Base-by-base conservation (phyloP, 2,329 filamentous ascomycete species). In the Penicillium olsonii region DNA sequence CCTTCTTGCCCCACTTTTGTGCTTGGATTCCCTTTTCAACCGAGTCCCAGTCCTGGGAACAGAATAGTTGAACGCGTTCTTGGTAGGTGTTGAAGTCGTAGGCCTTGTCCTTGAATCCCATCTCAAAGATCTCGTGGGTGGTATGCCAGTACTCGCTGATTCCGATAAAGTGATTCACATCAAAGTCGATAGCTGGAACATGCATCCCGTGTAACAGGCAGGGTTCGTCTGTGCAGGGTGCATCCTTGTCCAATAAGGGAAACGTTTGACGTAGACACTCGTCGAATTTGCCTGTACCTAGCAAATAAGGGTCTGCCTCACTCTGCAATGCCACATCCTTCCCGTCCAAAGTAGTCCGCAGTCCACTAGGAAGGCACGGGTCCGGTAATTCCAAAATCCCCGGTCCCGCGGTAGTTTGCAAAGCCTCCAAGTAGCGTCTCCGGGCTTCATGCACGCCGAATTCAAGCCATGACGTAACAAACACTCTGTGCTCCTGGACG, bases 61-160 rank as follows among this genome's bases (percentile, higher is more conserved):
- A 99, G 64, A 95, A 97, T 6, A 89, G 83, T 53, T 85, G 81
- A 4, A 97, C 94, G 29, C 87, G 84, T 55, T 87, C 79, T 66
- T 97, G 92, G 62, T 97, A 99, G 0, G 88, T 91, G 53, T 86
- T 83, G 59, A 96, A 89, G 64, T 97, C 91, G 68, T 97, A 99
- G 0, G 88, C 84, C 58, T 89, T 87, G 59, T 85, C 81, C 59
- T 88, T 87, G 56, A 89, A 84, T 4, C 84, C 84, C 76, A 84
- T 82, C 52, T 87, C 83, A 61, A 99, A 97, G 2, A 97, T 87
- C 46, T 94, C 91, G 62, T 99, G 94, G 0, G 94, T 99, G 0
- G 92, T 95, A 69, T 99, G 94, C 92, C 94, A 99, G 72, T 95
- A 99, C 67, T 99, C 94, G 1, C 92, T 97, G 3, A 99, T 92